Conservation (phyloP, 495 filamentous ascomycete species). For the Viridothelium virens region DNA sequence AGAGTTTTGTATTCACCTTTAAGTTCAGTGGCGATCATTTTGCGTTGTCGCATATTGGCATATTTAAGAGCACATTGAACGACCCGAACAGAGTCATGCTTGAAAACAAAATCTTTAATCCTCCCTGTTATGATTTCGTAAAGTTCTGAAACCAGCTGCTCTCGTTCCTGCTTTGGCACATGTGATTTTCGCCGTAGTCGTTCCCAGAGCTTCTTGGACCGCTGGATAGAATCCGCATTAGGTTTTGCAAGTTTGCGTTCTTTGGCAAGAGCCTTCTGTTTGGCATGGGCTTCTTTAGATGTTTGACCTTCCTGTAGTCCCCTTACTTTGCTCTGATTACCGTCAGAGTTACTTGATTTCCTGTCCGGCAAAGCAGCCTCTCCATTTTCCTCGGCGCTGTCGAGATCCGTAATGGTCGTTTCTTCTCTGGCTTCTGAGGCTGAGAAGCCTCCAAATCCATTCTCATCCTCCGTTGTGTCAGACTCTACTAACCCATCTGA, state of each 20-base stretch:
- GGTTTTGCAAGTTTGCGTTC: constrained; percentile 91
- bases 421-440: constrained; percentile 9
- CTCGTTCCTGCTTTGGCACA: constrained; percentile 74
- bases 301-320: constrained; percentile 20
- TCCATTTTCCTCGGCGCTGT: constrained; percentile 2
- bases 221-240: constrained; percentile 76
- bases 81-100: constrained; percentile 92
- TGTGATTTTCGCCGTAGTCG: constrained; percentile 83
- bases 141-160: constrained; percentile 76
- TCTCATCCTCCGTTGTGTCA: constrained; percentile 28
- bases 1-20: constrained; percentile 76
- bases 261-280: constrained; percentile 79
- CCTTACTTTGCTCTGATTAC: background rate
- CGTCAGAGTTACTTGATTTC: background rate
- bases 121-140: constrained; percentile 83
- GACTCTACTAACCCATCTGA: constrained; percentile 26
- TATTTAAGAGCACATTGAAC: constrained; percentile 97
- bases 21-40: constrained; percentile 78
- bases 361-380: constrained; percentile 12
- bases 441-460: constrained; percentile 28
- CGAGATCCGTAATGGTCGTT: background rate
- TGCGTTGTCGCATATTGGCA: constrained; percentile 71
- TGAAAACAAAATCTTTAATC: constrained; percentile 92
- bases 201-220: constrained; percentile 96
- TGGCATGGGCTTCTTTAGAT: constrained; percentile 80